Base-by-base conservation (phyloP, 129 eudicot genomes). In the Flaveria bidentis region DNA sequence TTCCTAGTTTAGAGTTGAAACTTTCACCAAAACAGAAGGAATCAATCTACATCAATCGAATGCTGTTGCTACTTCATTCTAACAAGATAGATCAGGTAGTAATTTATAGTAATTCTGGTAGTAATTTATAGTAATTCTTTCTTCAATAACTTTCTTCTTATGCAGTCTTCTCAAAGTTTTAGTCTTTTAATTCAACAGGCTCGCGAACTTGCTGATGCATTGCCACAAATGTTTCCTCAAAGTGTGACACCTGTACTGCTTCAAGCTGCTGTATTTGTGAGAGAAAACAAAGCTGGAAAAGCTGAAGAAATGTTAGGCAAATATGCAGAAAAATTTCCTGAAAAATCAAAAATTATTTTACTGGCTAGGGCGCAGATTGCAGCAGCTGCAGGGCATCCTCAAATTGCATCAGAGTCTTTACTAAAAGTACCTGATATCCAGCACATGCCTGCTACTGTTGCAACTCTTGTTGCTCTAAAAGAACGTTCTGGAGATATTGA, bases 361-460 rank as follows among this genome's bases (percentile, higher is more conserved):
- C 88, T 93, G 36, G 93, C 96, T 41, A 78, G 96, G 84, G 97
- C 98, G 39, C 98, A 93, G 71, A 82, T 93, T 57, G 96, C 98
- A 51, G 98, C 98, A 8, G 80, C 91, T 77, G 92, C 93, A 9
- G 96, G 97, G 75, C 98, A 93, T 61, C 87, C 86, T 52, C 97
- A 88, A 81, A 76, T 93, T 68, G 96, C 98, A 67, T 89, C 95
- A 2, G 90, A 86, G 23, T 93, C 98, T 64, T 78, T 93, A 45
- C 58, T 75, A 45, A 90, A 87, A 67, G 86, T 93, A 41, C 82
- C 90, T 7, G 97, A 93, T 75, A 93, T 93, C 67, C 98, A 91
- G 62, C 93, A 93, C 87, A 88, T 81, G 93, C 98, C 98, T 5
- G 97, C 94, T 44, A 88, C 98, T n/a, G 91, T 91, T 64, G 97